Evolutionary conservation across 495 filamentous ascomycete species (phyloP).

Genomic region (Hypoxylon perforatum): DNA sequence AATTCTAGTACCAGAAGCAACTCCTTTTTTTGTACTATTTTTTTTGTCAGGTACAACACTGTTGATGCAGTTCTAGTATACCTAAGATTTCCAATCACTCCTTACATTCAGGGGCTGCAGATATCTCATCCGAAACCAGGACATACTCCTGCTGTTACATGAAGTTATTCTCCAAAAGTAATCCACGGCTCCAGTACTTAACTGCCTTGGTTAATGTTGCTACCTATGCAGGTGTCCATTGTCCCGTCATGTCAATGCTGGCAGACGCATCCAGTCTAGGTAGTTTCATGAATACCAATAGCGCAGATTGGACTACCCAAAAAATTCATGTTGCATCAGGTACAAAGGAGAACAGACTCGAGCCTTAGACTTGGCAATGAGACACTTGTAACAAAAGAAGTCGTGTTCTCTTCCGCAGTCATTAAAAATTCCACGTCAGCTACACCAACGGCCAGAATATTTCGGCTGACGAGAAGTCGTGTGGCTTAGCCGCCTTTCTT

Average conservation of each 20-base stretch:
- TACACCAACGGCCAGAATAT: neutral
- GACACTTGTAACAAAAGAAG: conserved; percentile 24
- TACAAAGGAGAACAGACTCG: conserved; percentile 2
- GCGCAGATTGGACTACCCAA: neutral
- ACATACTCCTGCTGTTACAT: too few relatives aligned
- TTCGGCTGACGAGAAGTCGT: conserved; percentile 6
- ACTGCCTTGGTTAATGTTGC: neutral
- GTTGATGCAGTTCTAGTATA: conserved; percentile 1
- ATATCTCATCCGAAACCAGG: neutral
- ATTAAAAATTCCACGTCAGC: conserved; percentile 21
- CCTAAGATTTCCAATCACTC: conserved; percentile 5
- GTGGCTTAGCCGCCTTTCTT: conserved; percentile 26
- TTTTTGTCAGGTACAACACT: conserved; percentile 4
- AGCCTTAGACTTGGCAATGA: neutral
- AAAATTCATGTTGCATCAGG: conserved; percentile 11
- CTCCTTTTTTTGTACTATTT: conserved; percentile 22
- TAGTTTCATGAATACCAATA: neutral
- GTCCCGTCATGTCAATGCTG: neutral
- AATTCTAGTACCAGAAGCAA: conserved; percentile 31
- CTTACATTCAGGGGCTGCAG: conserved; percentile 21
- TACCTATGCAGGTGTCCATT: conserved; percentile 12
- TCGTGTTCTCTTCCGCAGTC: conserved; percentile 3
- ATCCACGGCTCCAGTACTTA: neutral
- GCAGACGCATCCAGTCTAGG: conserved; percentile 4
- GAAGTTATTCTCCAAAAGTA: too few relatives aligned